Conservation (phyloP, 2,329 filamentous ascomycete genomes). For the Ophiocordyceps camponoti-rufipedis region DNA sequence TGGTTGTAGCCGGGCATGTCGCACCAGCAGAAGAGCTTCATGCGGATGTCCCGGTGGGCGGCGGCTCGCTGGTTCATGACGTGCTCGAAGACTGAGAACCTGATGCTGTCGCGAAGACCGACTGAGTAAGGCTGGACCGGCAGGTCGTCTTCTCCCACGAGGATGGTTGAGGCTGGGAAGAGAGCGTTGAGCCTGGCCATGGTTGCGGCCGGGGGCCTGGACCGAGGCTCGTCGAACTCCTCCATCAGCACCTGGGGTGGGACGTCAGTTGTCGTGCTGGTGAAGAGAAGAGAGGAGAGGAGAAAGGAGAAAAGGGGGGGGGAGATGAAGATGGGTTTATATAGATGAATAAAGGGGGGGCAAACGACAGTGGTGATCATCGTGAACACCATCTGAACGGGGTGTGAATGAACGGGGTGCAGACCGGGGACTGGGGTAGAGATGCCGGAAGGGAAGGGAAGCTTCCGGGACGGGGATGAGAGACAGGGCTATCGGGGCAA, state of each 20-base stretch:
- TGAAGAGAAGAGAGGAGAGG: not conserved
- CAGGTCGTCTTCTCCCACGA: slow-evolving; percentile 7
- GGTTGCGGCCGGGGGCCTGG: slow-evolving; percentile 6
- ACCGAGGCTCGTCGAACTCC: slow-evolving; percentile 3
- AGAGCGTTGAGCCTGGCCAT: slow-evolving; percentile 18
- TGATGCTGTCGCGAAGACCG: slow-evolving; percentile 15
- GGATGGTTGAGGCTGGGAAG: slow-evolving; percentile 11
- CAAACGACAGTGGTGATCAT: not conserved
- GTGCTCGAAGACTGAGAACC: slow-evolving; percentile 16
- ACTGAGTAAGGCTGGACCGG: slow-evolving; percentile 12
- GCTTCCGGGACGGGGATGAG: not conserved
- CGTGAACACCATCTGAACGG: not conserved
- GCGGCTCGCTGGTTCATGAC: slow-evolving; percentile 10
- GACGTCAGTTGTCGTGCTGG: not conserved
- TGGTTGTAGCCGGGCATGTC: slow-evolving; percentile 12
- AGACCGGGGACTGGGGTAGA: not conserved
- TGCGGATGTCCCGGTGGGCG: slow-evolving; percentile 8
- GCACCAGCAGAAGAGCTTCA: slow-evolving; percentile 15
- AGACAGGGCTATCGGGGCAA: not conserved
- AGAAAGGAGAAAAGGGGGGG: not conserved
- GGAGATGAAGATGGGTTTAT: not conserved
- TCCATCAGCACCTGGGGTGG: slow-evolving; percentile 10
- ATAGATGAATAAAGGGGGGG: not conserved
- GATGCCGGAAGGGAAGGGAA: not conserved
- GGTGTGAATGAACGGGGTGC: not conserved